Conservation (phyloP, 2,329 filamentous ascomycete genomes). For the Claviceps capensis region DNA sequence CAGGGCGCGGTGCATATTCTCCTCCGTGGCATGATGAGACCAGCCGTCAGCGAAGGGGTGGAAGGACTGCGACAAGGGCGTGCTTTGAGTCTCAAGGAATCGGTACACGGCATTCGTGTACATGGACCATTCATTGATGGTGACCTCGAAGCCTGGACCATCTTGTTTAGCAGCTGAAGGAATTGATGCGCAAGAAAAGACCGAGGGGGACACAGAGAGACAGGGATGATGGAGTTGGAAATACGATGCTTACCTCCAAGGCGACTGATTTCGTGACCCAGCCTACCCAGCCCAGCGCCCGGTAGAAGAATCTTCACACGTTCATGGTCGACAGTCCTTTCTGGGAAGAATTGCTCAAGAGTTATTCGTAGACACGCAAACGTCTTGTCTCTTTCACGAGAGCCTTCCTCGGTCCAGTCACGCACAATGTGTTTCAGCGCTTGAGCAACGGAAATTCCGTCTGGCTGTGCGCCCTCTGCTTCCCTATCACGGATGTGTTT, state of each 20-base stretch:
- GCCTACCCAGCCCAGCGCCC: slow-evolving; percentile 36
- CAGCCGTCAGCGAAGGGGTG: slow-evolving; percentile 42
- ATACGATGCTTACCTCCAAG: slow-evolving; percentile 20
- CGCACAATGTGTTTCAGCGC: slow-evolving; percentile 43
- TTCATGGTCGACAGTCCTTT: slow-evolving; percentile 3
- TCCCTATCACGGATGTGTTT: slow-evolving; percentile 25
- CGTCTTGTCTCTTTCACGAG: slow-evolving; percentile 28
- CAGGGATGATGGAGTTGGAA: too few species aligned
- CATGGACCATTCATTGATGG: slow-evolving; percentile 43
- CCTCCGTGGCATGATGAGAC: slow-evolving; percentile 38
- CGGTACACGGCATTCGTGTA: slow-evolving; percentile 43
- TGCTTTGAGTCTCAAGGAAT: slow-evolving; percentile 25
- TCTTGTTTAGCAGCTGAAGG: neutral
- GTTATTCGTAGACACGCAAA: slow-evolving; percentile 26
- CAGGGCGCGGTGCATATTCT: slow-evolving; percentile 31
- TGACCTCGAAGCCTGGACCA: slow-evolving; percentile 32
- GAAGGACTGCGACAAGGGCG: slow-evolving; percentile 16
- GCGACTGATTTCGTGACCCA: slow-evolving; percentile 35
- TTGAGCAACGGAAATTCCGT: slow-evolving; percentile 36
- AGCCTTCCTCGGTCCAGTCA: slow-evolving; percentile 39
- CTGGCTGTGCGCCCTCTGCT: slow-evolving; percentile 23
- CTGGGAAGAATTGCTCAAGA: slow-evolving; percentile 18
- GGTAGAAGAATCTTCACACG: slow-evolving; percentile 32
- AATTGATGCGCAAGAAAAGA: neutral
- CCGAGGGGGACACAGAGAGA: neutral